Percentiles rank a stretch among this genome's conserved stretches.
Conservation (phyloP, 345 rosid species). For the Cochlearia excelsa region DNA sequence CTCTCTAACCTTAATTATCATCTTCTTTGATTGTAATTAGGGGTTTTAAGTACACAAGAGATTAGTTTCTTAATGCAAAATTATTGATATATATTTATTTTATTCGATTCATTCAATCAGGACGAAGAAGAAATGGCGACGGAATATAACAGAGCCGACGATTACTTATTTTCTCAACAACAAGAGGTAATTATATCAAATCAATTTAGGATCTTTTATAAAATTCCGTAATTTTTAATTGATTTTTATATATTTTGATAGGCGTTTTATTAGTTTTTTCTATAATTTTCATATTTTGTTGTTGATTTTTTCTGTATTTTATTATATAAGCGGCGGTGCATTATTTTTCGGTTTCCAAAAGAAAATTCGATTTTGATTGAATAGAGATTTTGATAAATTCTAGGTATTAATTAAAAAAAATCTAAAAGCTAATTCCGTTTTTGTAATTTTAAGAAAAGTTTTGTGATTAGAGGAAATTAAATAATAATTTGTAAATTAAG, state of each 20-base stretch:
- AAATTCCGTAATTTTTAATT: too few relatives aligned
- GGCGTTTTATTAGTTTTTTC: too few relatives aligned
- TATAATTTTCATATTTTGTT: too few relatives aligned
- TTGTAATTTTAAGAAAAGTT: not conserved
- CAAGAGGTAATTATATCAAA: conserved; percentile 37
- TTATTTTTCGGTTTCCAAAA: too few relatives aligned
- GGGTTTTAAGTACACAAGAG: conserved; percentile 8
- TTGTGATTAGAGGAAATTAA: conserved; percentile 8
- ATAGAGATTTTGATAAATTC: too few relatives aligned
- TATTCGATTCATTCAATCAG: conserved; percentile 13
- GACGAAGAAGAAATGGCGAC: conserved; percentile 40
- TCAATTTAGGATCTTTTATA: not conserved
- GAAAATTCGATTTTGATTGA: too few relatives aligned
- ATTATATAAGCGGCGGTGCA: too few relatives aligned
- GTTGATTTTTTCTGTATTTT: too few relatives aligned
- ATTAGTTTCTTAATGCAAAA: not conserved
- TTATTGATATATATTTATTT: not conserved
- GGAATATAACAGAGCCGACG: conserved; percentile 46
- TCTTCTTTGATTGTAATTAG: not conserved
- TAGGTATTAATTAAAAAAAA: too few relatives aligned
- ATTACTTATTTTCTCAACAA: conserved; percentile 38
- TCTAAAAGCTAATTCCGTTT: too few relatives aligned
- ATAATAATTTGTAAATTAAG: not conserved
- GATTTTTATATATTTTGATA: not conserved
- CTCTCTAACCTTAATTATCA: conserved; percentile 1